Conservation (phyloP, 2,329 filamentous ascomycete genomes). For the Phaeophleospora eucalypticola region DNA sequence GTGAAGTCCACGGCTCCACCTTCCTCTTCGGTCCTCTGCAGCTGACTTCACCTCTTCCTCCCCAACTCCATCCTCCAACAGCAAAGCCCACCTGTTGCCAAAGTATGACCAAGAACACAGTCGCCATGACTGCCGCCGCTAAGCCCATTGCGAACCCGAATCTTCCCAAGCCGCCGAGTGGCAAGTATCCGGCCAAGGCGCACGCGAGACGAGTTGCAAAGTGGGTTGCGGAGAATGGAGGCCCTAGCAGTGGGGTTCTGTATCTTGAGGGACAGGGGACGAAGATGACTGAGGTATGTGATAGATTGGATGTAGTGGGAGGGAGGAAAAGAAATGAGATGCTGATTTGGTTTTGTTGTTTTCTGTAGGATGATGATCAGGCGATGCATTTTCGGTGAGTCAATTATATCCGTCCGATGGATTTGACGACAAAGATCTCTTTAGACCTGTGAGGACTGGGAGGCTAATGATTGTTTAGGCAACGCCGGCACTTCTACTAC, state of each 20-base stretch:
- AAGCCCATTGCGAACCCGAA: constrained; percentile 34
- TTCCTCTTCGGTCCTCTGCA: background rate
- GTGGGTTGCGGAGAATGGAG: constrained; percentile 64
- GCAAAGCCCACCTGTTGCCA: background rate
- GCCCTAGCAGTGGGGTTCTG: constrained; percentile 65
- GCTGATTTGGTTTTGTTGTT: background rate
- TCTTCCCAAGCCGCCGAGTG: constrained; percentile 34
- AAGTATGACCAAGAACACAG: constrained; percentile 20
- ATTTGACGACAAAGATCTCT: too few species aligned
- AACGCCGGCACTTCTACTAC: constrained; percentile 81
- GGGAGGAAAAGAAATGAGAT: background rate
- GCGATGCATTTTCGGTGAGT: constrained; percentile 70
- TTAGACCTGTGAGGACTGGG: too few species aligned
- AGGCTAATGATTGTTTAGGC: constrained; percentile 32
- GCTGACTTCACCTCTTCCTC: constrained; percentile 1
- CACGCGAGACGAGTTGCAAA: constrained; percentile 82
- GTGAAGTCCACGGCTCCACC: background rate
- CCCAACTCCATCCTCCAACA: background rate
- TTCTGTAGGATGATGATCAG: constrained; percentile 71
- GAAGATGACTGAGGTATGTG: constrained; percentile 63
- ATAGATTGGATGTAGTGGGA: background rate
- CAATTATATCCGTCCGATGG: background rate
- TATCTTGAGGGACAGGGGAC: constrained; percentile 85
- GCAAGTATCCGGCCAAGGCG: constrained; percentile 75
- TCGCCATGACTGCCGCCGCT: constrained; percentile 9